A percentile compares a stretch with the other conserved stretches of the same genome.
Evolutionary conservation across 345 rosid species (phyloP).

Genomic region (Camelina laxa): DNA sequence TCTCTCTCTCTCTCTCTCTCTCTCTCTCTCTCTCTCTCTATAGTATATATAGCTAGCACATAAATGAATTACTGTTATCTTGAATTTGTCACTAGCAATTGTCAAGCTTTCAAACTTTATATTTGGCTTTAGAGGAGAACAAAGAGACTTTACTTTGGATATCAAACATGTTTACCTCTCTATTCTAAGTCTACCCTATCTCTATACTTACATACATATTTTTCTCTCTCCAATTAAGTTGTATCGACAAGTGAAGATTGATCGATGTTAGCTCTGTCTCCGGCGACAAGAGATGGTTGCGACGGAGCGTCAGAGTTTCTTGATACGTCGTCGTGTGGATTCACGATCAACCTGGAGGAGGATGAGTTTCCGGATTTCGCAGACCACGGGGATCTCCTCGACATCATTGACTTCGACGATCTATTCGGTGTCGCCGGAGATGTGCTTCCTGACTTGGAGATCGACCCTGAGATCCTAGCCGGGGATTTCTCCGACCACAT

Average conservation of each 20-base stretch:
- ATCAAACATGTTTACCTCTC: constrained; percentile 34
- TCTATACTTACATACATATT: background rate
- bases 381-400: constrained; percentile 60
- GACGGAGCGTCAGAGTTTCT: constrained; percentile 49
- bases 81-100: background rate
- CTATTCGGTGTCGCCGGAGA: constrained; percentile 65
- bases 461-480: constrained; percentile 60
- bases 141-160: constrained; percentile 7
- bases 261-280: constrained; percentile 77
- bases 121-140: constrained; percentile 15
- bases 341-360: constrained; percentile 44
- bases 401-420: constrained; percentile 83
- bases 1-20: background rate
- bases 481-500: constrained; percentile 56
- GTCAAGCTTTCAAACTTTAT: constrained; percentile 11
- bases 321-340: constrained; percentile 46
- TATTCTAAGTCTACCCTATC: constrained; percentile 13
- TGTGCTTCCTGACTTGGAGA: constrained; percentile 72
- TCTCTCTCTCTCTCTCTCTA: too few species aligned
- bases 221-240: background rate
- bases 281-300: constrained; percentile 51
- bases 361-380: constrained; percentile 63
- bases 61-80: background rate
- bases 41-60: background rate
- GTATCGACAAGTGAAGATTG: constrained; percentile 25